phyloP scores from a whole-genome alignment of 768 basidiomycete genomes.

The Kwoniella mangroviensis region DNA sequence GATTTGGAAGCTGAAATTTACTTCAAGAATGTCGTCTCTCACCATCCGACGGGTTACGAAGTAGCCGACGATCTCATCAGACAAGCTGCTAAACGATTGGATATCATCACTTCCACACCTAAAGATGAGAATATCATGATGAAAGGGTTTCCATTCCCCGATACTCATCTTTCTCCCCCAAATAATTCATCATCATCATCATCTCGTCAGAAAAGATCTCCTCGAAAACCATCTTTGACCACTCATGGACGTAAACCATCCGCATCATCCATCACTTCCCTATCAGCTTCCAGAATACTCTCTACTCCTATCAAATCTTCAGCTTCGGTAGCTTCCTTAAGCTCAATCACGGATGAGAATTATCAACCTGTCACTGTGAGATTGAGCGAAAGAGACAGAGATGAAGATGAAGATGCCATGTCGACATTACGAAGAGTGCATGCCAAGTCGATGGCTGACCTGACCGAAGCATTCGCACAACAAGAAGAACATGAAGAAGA shows the following conservation, averaged over 20 bases:
- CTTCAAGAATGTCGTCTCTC: conserved; percentile 35
- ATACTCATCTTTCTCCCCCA: neutral
- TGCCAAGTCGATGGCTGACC: conserved; percentile 19
- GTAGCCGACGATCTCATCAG: conserved; percentile 40
- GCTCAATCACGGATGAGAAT: conserved; percentile 7
- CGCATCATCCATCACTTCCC: conserved; percentile 6
- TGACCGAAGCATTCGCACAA: neutral
- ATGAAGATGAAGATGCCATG: conserved; percentile 2
- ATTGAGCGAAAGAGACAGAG: neutral
- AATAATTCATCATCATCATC: neutral
- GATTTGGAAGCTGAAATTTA: conserved; percentile 22
- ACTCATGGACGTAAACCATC: conserved; percentile 5
- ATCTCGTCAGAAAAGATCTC: neutral
- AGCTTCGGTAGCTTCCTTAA: conserved; percentile 27
- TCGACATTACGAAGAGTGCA: conserved; percentile 27
- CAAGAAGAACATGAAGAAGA: neutral
- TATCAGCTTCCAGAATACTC: conserved; percentile 18
- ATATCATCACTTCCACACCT: conserved; percentile 34
- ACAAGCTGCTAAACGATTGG: conserved; percentile 43
- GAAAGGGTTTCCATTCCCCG: conserved; percentile 13
- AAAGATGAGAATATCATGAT: conserved; percentile 8
- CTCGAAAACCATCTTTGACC: neutral
- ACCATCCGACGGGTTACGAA: conserved; percentile 28
- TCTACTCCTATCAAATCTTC: conserved; percentile 30
- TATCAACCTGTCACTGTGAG: conserved; percentile 3